phyloP scores from a whole-genome alignment of 352 stramenopile species.

The Pythium volutum region DNA sequence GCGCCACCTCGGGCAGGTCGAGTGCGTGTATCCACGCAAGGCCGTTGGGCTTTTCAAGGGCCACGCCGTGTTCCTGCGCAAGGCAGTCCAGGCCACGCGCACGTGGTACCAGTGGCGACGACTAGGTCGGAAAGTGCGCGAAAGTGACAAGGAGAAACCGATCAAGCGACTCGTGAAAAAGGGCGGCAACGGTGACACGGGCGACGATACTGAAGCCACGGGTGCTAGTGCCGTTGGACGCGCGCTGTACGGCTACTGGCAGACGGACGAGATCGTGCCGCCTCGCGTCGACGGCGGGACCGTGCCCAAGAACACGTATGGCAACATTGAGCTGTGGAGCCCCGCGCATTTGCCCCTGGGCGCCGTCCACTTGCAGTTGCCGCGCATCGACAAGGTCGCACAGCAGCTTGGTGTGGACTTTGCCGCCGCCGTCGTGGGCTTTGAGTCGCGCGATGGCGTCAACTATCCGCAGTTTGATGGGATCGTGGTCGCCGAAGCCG shows the following conservation, averaged over 20 bases:
- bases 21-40: slow-evolving; percentile 70
- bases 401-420: slow-evolving; percentile 75
- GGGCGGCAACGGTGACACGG: background rate
- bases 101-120: slow-evolving; percentile 71
- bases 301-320: slow-evolving; percentile 83
- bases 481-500: slow-evolving; percentile 53
- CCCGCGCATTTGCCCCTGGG: slow-evolving; percentile 52
- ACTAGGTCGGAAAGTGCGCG: slow-evolving; percentile 56
- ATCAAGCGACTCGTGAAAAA: slow-evolving; percentile 32
- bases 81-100: slow-evolving; percentile 48
- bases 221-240: background rate
- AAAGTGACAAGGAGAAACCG: slow-evolving; percentile 46
- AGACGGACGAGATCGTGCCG: slow-evolving; percentile 58
- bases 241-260: slow-evolving; percentile 73
- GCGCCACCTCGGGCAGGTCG: slow-evolving; percentile 57
- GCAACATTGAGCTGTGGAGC: slow-evolving; percentile 88
- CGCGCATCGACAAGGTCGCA: slow-evolving; percentile 61
- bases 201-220: slow-evolving; percentile 21
- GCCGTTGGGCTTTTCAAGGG: slow-evolving; percentile 77
- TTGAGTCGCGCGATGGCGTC: slow-evolving; percentile 62
- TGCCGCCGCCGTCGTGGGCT: slow-evolving; percentile 75
- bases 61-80: slow-evolving; percentile 63
- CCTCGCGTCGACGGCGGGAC: slow-evolving; percentile 49
- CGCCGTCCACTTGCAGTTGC: slow-evolving; percentile 58
- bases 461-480: slow-evolving; percentile 70